Evolutionary conservation across 345 rosid genomes (phyloP).

Genomic region (Pistacia integerrima): DNA sequence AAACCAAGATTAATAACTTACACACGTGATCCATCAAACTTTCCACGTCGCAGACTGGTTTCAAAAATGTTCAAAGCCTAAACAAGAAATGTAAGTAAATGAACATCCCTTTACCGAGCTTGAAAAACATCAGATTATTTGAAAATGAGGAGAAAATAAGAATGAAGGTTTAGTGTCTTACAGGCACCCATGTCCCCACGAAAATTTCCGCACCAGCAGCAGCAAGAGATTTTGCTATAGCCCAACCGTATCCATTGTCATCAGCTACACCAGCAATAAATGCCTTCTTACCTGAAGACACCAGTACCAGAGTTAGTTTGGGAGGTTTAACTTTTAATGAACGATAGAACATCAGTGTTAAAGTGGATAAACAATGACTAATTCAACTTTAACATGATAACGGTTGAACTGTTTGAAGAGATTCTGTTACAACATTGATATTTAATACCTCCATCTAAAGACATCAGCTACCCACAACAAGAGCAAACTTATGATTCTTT

Average conservation of each 20-base stretch:
- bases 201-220: constrained; percentile 98
- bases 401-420: no score
- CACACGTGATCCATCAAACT: constrained; percentile 91
- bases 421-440: no score
- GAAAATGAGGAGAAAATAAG: background rate
- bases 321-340: background rate
- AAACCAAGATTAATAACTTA: constrained; percentile 43
- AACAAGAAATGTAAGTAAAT: constrained; percentile 31
- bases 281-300: constrained; percentile 81
- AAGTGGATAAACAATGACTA: background rate
- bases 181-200: constrained; percentile 99
- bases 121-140: background rate
- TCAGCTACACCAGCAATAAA: constrained; percentile 98
- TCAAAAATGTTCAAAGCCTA: constrained; percentile 96
- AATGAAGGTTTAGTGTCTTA: constrained; percentile 36
- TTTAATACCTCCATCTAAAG: background rate
- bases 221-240: constrained; percentile 97
- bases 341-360: background rate
- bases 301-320: background rate
- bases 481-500: background rate
- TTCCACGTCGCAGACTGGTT: constrained; percentile 91
- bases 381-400: background rate
- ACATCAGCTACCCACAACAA: background rate
- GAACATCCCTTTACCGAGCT: background rate
- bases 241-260: constrained; percentile 99